Evolutionary conservation across 2,329 filamentous ascomycete genomes (phyloP).

Genomic region (Aspergillus sp.): DNA sequence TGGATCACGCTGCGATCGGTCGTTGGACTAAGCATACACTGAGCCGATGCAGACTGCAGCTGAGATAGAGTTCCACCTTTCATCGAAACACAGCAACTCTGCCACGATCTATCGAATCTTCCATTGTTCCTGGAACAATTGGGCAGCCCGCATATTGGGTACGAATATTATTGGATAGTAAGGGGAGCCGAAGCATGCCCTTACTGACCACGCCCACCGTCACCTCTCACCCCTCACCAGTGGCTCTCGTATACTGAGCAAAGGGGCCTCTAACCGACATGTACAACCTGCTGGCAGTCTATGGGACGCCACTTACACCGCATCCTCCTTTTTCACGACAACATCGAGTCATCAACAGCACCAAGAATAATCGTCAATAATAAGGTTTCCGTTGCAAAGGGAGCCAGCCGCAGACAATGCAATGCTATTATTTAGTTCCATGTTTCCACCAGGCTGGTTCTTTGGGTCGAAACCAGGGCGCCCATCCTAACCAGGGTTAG

Average conservation of each 20-base stretch:
- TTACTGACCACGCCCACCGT: not conserved
- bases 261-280: not conserved
- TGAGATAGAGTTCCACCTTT: not conserved
- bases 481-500: not conserved
- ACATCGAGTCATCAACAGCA: too few species aligned
- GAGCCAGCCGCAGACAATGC: not conserved
- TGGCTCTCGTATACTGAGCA: too few species aligned
- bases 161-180: not conserved
- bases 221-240: too few species aligned
- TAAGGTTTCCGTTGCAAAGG: not conserved
- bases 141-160: not conserved
- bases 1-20: not conserved
- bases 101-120: slow-evolving; percentile 1
- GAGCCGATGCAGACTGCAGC: not conserved
- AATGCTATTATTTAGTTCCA: not conserved
- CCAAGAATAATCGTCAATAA: not conserved
- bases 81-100: not conserved
- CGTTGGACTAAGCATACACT: not conserved
- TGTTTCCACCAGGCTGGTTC: not conserved
- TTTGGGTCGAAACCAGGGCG: not conserved
- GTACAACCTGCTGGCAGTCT: not conserved
- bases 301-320: not conserved
- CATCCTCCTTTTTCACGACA: not conserved
- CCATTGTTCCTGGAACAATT: slow-evolving; percentile 5
- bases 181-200: not conserved